These are phyloP conservation scores for Cutaneotrichosporon sp. DNA, from an alignment of 1,284 basidiomycete species.

Conservation along the genomic window DNA sequence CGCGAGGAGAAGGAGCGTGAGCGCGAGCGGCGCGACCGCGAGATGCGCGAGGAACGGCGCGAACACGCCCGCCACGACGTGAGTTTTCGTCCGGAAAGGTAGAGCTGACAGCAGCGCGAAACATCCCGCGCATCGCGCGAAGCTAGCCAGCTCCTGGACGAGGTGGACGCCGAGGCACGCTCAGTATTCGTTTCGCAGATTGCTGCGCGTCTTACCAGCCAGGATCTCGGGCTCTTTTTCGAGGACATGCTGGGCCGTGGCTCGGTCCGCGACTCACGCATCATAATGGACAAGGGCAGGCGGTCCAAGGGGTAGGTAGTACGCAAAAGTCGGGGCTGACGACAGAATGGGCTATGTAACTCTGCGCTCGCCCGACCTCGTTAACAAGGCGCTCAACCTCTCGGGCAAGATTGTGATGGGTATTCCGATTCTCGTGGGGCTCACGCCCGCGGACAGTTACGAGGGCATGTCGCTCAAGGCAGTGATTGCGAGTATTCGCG, in stretches of 20 bases:
- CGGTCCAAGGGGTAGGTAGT: conserved; percentile 82
- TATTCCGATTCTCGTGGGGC: conserved; percentile 90
- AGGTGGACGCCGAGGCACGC: conserved; percentile 78
- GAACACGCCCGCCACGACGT: conserved; percentile 28
- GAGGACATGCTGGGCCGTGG: conserved; percentile 91
- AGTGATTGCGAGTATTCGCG: conserved; percentile 7
- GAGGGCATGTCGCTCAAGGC: conserved; percentile 46
- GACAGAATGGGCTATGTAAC: conserved; percentile 90
- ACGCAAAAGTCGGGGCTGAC: neutral
- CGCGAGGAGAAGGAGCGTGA: conserved; percentile 41
- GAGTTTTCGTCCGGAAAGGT: neutral
- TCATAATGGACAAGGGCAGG: conserved; percentile 89
- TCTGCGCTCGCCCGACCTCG: conserved; percentile 79
- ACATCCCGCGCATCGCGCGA: conserved; percentile 65
- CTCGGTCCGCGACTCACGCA: conserved; percentile 86
- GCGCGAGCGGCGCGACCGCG: conserved; percentile 38
- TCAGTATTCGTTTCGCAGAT: conserved; percentile 98
- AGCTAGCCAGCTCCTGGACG: conserved; percentile 45
- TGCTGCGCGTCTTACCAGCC: conserved; percentile 86
- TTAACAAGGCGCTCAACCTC: conserved; percentile 74
- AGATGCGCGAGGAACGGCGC: conserved; percentile 40
- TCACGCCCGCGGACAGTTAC: conserved; percentile 88
- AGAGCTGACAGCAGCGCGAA: conserved; percentile 25
- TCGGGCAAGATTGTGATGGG: conserved; percentile 95
- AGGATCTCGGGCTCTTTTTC: conserved; percentile 97